These are phyloP conservation scores for Solanum virginianum DNA, from an alignment of 257 asterid genomes.

Conservation along the genomic window DNA sequence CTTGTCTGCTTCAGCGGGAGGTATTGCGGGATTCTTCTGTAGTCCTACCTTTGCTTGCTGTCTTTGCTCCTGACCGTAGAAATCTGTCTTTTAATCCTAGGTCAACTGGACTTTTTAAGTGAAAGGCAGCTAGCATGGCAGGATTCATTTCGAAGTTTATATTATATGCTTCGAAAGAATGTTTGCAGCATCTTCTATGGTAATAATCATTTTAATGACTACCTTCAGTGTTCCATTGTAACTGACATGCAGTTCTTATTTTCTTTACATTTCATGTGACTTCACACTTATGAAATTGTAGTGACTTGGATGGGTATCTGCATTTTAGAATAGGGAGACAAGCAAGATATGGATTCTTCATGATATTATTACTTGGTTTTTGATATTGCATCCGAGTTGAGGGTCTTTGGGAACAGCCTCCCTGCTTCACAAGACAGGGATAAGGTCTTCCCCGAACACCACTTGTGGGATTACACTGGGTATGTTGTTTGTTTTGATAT, in stretches of 20 bases:
- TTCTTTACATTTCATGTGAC: not conserved
- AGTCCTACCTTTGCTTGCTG: not conserved
- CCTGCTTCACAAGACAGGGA: too few species aligned
- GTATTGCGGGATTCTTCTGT: constrained; percentile 20
- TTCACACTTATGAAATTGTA: not conserved
- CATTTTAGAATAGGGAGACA: not conserved
- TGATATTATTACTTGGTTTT: not conserved
- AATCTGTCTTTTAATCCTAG: constrained; percentile 16
- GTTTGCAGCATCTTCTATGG: constrained; percentile 75
- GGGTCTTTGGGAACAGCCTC: too few species aligned
- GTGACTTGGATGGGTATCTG: not conserved
- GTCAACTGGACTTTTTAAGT: constrained; percentile 61
- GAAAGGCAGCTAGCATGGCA: constrained; percentile 81
- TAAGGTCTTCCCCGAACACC: too few species aligned
- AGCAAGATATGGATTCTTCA: not conserved
- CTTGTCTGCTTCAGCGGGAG: constrained; percentile 44
- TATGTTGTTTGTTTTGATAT: too few species aligned
- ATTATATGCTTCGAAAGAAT: constrained; percentile 78
- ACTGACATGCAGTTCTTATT: not conserved
- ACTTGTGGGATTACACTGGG: too few species aligned
- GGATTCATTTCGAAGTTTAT: constrained; percentile 81
- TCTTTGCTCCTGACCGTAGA: not conserved
- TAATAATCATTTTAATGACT: constrained; percentile 11
- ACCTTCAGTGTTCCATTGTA: not conserved
- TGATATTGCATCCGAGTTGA: not conserved